Evolutionary conservation across 1,284 basidiomycete genomes (phyloP).

Genomic region (Sporisorium scitamineum): DNA sequence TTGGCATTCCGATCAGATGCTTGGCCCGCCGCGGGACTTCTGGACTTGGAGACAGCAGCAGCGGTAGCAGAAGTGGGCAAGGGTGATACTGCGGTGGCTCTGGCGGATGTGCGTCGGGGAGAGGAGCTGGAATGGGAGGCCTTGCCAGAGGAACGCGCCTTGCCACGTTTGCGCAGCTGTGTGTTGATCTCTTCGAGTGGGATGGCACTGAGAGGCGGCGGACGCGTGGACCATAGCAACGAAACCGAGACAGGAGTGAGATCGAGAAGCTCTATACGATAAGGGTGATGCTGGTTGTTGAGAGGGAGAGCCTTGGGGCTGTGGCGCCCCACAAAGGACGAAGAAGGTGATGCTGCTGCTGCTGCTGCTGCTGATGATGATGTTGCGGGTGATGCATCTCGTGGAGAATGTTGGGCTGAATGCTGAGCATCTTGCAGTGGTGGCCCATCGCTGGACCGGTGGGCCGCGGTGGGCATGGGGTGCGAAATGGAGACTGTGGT

Average conservation of each 20-base stretch:
- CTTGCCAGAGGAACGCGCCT: constrained; percentile 8
- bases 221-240: constrained; percentile 58
- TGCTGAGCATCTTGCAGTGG: constrained; percentile 18
- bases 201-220: constrained; percentile 58
- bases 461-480: constrained; percentile 47
- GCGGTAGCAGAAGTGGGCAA: constrained; percentile 34
- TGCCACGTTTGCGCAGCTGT: constrained; percentile 42
- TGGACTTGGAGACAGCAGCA: constrained; percentile 25
- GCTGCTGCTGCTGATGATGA: constrained; percentile 18
- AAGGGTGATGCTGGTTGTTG: constrained; percentile 54
- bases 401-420: constrained; percentile 3
- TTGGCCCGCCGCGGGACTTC: constrained; percentile 3
- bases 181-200: constrained; percentile 46
- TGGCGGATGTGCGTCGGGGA: constrained; percentile 30
- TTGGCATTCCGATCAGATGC: constrained; percentile 9
- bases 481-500: background rate
- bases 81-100: constrained; percentile 45
- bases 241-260: constrained; percentile 61
- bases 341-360: constrained; percentile 9
- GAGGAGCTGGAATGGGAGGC: constrained; percentile 25
- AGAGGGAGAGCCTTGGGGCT: constrained; percentile 31
- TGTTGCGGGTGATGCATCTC: constrained; percentile 4
- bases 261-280: constrained; percentile 61
- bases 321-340: constrained; percentile 5
- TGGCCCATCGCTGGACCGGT: constrained; percentile 49